These are phyloP conservation scores for Neonectria faginata DNA, from an alignment of 2,329 filamentous ascomycete species.

Conservation along the genomic window DNA sequence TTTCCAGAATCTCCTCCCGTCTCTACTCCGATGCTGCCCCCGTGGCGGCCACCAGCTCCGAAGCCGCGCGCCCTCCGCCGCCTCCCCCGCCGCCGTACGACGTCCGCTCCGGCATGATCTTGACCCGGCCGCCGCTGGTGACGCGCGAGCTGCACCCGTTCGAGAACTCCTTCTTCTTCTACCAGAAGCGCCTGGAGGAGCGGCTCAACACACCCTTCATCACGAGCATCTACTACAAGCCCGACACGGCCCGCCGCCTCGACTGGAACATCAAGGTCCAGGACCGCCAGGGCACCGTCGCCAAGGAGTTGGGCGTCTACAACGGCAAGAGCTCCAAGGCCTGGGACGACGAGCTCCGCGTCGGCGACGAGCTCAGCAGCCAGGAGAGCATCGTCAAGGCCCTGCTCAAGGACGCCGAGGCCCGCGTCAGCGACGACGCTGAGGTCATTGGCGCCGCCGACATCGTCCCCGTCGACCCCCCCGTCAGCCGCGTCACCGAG, in stretches of 20 bases:
- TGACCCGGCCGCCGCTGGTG: conserved; percentile 88
- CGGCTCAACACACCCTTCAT: conserved; percentile 88
- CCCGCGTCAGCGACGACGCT: conserved; percentile 68
- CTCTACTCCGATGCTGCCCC: conserved; percentile 52
- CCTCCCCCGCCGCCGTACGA: conserved; percentile 54
- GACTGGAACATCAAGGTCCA: conserved; percentile 91
- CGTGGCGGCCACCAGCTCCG: conserved; percentile 34
- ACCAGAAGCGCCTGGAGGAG: conserved; percentile 97
- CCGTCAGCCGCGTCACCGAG: conserved; percentile 77
- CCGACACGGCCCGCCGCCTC: conserved; percentile 82
- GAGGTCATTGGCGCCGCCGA: conserved; percentile 69
- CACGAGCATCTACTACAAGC: conserved; percentile 94
- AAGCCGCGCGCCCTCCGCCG: conserved; percentile 32
- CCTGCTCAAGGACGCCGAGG: conserved; percentile 81
- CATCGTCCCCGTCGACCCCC: conserved; percentile 76
- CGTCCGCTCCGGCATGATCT: conserved; percentile 76
- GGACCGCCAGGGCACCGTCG: conserved; percentile 78
- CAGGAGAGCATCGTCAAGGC: conserved; percentile 74
- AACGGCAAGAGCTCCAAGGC: conserved; percentile 74
- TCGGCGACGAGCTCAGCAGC: conserved; percentile 76
- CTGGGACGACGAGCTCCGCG: conserved; percentile 92
- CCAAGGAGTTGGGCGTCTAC: conserved; percentile 88
- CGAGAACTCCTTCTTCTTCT: conserved; percentile 94
- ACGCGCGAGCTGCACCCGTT: conserved; percentile 87
- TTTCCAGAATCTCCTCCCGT: conserved; percentile 46